A percentile compares a stretch with the other conserved stretches of the same genome.
Evolutionary conservation across 352 stramenopile species (phyloP).

Genomic region (Aphanomyces astaci): DNA sequence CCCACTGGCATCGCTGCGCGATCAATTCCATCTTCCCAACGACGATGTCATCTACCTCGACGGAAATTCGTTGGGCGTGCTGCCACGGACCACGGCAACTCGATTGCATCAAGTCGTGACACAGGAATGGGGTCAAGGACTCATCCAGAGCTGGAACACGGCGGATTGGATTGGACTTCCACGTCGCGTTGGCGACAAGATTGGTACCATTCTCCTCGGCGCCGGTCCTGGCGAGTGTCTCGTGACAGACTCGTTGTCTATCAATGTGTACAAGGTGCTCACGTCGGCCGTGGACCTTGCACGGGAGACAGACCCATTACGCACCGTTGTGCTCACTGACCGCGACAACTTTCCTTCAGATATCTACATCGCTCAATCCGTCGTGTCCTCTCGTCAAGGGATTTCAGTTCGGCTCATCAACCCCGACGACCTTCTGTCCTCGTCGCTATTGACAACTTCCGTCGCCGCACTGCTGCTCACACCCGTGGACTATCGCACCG

Average conservation of each 20-base stretch:
- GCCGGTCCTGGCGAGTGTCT: slow-evolving; percentile 5
- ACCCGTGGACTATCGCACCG: slow-evolving; percentile 18
- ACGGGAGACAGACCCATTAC: background rate
- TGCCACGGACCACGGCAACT: background rate
- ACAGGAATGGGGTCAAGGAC: slow-evolving; percentile 14
- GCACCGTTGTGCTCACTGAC: slow-evolving; percentile 4
- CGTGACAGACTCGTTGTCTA: slow-evolving; percentile 9
- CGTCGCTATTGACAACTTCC: background rate
- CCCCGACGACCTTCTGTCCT: background rate
- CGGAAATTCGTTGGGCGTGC: slow-evolving; percentile 13
- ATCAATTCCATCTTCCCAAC: slow-evolving; percentile 5
- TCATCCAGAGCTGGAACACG: slow-evolving; percentile 22
- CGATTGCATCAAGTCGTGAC: slow-evolving; percentile 7
- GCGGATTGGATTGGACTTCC: slow-evolving; percentile 13
- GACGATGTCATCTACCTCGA: slow-evolving; percentile 18
- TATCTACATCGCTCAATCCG: slow-evolving; percentile 7
- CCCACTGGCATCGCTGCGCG: background rate
- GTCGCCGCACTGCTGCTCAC: slow-evolving; percentile 11
- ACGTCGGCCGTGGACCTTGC: background rate
- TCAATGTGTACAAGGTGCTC: slow-evolving; percentile 22
- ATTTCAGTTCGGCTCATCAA: background rate
- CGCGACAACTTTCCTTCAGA: slow-evolving; percentile 19
- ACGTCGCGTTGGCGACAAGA: slow-evolving; percentile 18
- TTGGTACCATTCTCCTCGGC: slow-evolving; percentile 3
- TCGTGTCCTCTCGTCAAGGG: background rate